A percentile compares a stretch with the other conserved stretches of the same genome.
phyloP scores from a whole-genome alignment of 176 grass and related monocot species.

The Rhynchospora pubera region DNA sequence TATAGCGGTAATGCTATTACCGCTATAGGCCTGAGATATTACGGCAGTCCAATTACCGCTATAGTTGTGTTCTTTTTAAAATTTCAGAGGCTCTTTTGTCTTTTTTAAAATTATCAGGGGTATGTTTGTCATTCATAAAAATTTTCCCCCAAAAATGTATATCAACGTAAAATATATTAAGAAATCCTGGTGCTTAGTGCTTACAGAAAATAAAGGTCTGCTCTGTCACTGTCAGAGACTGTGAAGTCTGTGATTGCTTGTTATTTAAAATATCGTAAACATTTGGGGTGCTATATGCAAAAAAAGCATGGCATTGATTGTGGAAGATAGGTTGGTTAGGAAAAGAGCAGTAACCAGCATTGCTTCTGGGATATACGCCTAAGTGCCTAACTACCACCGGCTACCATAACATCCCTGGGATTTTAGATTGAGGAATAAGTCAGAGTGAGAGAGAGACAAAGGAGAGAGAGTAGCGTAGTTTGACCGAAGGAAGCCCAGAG shows the following conservation, averaged over 20 bases:
- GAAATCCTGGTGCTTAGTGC: neutral
- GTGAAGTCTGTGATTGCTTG: no score
- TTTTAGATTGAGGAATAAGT: neutral
- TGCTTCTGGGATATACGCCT: neutral
- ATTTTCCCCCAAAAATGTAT: neutral
- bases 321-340: slow-evolving; percentile 4
- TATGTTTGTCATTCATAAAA: no score
- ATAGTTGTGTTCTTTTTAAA: no score
- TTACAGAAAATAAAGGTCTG: no score
- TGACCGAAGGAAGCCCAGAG: neutral
- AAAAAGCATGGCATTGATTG: neutral
- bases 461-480: neutral
- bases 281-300: neutral
- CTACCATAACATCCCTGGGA: neutral
- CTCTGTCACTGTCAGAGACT: no score
- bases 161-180: neutral
- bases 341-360: neutral
- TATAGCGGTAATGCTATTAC: no score
- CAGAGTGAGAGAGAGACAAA: neutral
- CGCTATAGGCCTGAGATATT: no score
- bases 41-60: no score
- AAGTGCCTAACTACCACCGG: slow-evolving; percentile 2
- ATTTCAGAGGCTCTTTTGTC: no score
- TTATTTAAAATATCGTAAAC: neutral
- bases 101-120: no score